Base-by-base conservation (phyloP, 371 early-diverging fungal genomes). In the Capillidium heterosporum region DNA sequence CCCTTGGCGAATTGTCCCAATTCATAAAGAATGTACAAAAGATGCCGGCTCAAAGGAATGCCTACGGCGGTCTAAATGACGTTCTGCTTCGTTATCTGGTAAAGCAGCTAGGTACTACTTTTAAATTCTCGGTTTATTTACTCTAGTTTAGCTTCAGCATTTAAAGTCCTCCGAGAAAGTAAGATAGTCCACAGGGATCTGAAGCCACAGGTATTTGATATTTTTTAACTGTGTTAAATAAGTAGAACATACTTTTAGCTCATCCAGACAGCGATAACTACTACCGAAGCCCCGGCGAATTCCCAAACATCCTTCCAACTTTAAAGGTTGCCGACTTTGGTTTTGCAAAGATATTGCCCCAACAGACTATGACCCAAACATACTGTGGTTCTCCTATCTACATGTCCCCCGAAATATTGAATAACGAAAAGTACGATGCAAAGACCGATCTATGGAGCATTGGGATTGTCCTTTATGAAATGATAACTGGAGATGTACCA, bases 381-480 rank as follows among this genome's bases (percentile, higher is more conserved):
- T 71, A 95, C 19, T 96, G 96, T 57, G 96, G 96, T 0, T 93
- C 93, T 17, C 95, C 83, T 26, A 69, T 95, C 15, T 95, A 95
- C 63, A 95, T 95, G 96, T 95, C 92, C 0, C 95, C 96, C 2
- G 95, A 95, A 65, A 92, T 95, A 24, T 67, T 95, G 26, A 80
- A 85, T 10, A 87, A 88, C 51, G 85, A 90, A 63, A 87, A 82
- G 49, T 95, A 95, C 63, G 89, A 89, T 42, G 90, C 92, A 23
- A 86, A 84, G 62, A 94, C 91, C 0, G 98, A 98, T 67, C 65
- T 98, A 26, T 98, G 98, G 98, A 89, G 89, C 57, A 80, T 97
- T 7, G 98, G 98, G 0, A 85, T 91, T 8, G 90, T 98, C 2
- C 63, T 91, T 0, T 95, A 88, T 64, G 98, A 97, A 65, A 86